Conservation (phyloP, 768 basidiomycete species). For the Lepiota brunneoincarnata region DNA sequence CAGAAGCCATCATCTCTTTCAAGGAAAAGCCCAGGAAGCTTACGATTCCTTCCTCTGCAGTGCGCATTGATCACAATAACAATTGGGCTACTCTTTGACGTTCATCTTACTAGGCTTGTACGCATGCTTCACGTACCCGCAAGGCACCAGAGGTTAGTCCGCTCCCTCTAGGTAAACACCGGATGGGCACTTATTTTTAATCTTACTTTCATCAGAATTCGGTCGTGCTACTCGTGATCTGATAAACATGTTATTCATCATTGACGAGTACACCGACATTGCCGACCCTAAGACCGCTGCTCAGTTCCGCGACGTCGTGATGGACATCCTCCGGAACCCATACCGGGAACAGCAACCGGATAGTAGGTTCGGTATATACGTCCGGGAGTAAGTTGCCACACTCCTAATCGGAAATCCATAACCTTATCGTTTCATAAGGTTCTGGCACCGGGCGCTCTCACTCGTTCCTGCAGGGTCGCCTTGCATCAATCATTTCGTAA, state of each 20-base stretch:
- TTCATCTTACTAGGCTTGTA: slow-evolving; percentile 10
- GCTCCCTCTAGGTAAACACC: too few relatives aligned
- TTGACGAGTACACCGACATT: slow-evolving; percentile 20
- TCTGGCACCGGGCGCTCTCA: slow-evolving; percentile 17
- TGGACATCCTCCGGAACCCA: slow-evolving; percentile 18
- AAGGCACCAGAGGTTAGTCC: not conserved
- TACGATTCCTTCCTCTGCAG: slow-evolving; percentile 23
- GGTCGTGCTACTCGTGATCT: slow-evolving; percentile 18
- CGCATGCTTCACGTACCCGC: slow-evolving; percentile 2
- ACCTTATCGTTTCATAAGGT: not conserved
- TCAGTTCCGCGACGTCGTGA: slow-evolving; percentile 13
- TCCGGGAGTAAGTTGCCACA: not conserved
- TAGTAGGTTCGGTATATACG: slow-evolving; percentile 11
- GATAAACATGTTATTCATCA: slow-evolving; percentile 19
- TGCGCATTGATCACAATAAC: slow-evolving; percentile 4
- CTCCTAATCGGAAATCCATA: not conserved
- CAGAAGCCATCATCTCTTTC: slow-evolving; percentile 21
- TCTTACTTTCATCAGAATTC: slow-evolving; percentile 16
- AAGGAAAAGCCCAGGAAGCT: slow-evolving; percentile 19
- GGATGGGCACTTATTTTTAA: too few relatives aligned
- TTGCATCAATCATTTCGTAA: slow-evolving; percentile 16
- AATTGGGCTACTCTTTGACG: not conserved
- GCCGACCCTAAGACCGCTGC: slow-evolving; percentile 6
- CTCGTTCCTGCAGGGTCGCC: slow-evolving; percentile 8
- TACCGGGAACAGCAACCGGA: slow-evolving; percentile 14